Conservation (phyloP, 2,329 filamentous ascomycete genomes). For the Tolypocladium cylindrosporum region DNA sequence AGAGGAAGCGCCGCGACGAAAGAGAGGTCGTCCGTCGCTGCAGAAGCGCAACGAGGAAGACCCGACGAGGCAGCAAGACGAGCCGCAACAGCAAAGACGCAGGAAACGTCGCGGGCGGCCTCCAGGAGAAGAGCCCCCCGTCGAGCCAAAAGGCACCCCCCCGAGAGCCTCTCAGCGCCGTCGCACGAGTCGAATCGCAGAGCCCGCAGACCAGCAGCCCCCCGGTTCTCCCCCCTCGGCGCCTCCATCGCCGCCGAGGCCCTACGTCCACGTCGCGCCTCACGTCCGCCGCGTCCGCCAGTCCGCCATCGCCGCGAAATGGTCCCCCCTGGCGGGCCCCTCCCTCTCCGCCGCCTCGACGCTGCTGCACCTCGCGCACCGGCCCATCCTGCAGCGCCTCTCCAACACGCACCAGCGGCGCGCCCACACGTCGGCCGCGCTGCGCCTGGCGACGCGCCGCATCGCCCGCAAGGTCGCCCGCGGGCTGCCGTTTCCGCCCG, state of each 20-base stretch:
- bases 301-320: conserved; percentile 58
- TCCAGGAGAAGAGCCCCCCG: background rate
- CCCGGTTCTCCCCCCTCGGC: conserved; percentile 4
- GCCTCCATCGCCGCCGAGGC: conserved; percentile 18
- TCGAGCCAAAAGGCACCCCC: background rate
- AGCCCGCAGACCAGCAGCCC: conserved; percentile 7
- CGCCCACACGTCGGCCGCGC: conserved; percentile 42
- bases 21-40: conserved; percentile 10
- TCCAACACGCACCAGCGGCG: conserved; percentile 36
- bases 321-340: conserved; percentile 45
- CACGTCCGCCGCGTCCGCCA: conserved; percentile 46
- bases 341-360: conserved; percentile 45
- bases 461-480: conserved; percentile 47
- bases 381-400: conserved; percentile 50
- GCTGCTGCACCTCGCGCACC: conserved; percentile 49
- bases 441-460: conserved; percentile 44
- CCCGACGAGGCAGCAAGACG: conserved; percentile 1
- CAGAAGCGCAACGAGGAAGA: conserved; percentile 1
- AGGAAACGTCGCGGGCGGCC: background rate
- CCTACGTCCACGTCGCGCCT: conserved; percentile 41
- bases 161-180: background rate
- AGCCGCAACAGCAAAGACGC: background rate
- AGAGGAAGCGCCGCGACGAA: conserved; percentile 2
- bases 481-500: conserved; percentile 57
- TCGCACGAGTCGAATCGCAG: background rate